Conservation (phyloP, 2,329 filamentous ascomycete species). For the Malbranchea zuffiana region DNA sequence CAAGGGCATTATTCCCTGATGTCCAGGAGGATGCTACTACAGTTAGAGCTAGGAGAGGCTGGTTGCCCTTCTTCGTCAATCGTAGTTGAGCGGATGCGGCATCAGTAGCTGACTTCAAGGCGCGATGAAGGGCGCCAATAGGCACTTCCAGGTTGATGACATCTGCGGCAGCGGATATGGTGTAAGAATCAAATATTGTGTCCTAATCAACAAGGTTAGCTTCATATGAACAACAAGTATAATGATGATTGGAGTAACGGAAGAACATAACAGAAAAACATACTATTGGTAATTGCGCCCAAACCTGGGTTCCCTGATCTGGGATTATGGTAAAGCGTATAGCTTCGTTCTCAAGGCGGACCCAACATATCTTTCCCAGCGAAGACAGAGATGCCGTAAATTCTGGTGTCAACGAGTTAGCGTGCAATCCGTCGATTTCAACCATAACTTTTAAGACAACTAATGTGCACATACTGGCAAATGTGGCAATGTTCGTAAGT, state of each 20-base stretch:
- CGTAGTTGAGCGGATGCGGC: conserved; percentile 73
- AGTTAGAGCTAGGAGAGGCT: conserved; percentile 79
- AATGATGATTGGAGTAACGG: not conserved
- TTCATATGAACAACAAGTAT: conserved; percentile 6
- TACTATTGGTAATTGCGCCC: conserved; percentile 57
- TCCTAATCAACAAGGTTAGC: conserved; percentile 38
- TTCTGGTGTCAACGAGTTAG: conserved; percentile 33
- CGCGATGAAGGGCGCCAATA: conserved; percentile 74
- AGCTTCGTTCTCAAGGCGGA: conserved; percentile 75
- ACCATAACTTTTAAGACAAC: not conserved
- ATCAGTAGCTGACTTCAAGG: conserved; percentile 77
- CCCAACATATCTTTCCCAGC: conserved; percentile 75
- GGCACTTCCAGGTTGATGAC: conserved; percentile 95
- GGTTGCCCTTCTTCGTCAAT: conserved; percentile 81
- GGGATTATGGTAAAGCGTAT: conserved; percentile 93
- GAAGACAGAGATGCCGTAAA: conserved; percentile 53
- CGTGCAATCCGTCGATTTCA: too few species aligned
- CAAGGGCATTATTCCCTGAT: conserved; percentile 45
- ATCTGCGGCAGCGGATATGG: conserved; percentile 80
- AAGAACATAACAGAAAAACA: too few species aligned
- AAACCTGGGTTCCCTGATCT: conserved; percentile 89
- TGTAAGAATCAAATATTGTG: conserved; percentile 83
- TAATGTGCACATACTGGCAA: conserved; percentile 37
- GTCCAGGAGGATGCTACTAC: conserved; percentile 54
- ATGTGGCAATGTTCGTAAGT: conserved; percentile 42